Base-by-base conservation (phyloP, 2,329 filamentous ascomycete species). In the Phyllosticta paracitricarpa region DNA sequence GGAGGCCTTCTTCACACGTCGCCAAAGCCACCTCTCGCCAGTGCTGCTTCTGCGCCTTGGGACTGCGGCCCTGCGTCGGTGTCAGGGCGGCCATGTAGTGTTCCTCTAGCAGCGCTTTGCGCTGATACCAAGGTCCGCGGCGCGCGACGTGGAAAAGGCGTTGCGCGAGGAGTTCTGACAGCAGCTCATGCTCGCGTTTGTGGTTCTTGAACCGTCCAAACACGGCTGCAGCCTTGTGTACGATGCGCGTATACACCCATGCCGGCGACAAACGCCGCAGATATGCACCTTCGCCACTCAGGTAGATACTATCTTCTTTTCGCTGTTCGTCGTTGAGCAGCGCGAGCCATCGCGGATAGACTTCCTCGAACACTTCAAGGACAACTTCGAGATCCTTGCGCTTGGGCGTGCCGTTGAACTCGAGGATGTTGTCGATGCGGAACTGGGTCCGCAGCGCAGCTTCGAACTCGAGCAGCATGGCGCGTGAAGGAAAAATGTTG, bases 101-200 rank as follows among this genome's bases (percentile, higher is more conserved):
- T 72, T 99, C 94, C 76, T 99, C 94, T 1, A 99, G 75, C 1
- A 99, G 78, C 0, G 93, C 94, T 74, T 95, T 96, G 22, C 94
- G 89, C 70, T 97, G 92, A 71, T 97, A 97, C 94, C 94, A 99
- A 0, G 86, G 84, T 0, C 94, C 94, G 52, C 94, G 84, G 28
- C 92, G 84, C 1, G 91, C 85, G 53, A 89, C 81, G 68, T 97
- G 92, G 68, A 97, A 97, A 0, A 97, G 80, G 4, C 83, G 83
- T 70, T 99, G 94, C 3, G 77, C 76, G 0, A 99, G 83, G 3
- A 99, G 81, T 68, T 94, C 89, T 0, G 76, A 80, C 1, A 96
- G 76, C 0, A 96, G 76, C 2, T 80, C 76, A 69, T 97, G 86
- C 70, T 99, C 94, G 26, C 84, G 83, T 61, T 79, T 79, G 71